A percentile compares a stretch with the other conserved stretches of the same genome.
phyloP scores from a whole-genome alignment of 2,329 filamentous ascomycete species.

The Verticillium dahliae region DNA sequence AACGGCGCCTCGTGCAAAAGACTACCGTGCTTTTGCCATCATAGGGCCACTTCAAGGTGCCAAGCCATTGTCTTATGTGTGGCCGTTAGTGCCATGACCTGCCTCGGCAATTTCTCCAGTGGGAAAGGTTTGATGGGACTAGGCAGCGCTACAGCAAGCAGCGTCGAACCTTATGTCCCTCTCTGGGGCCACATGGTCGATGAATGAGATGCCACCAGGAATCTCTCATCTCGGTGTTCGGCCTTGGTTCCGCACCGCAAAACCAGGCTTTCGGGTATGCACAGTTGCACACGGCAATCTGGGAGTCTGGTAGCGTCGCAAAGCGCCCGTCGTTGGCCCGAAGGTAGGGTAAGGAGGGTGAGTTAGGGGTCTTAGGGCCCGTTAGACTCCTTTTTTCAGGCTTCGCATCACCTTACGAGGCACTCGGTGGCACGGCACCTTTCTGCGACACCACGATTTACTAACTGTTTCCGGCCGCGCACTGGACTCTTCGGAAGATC shows the following conservation, averaged over 20 bases:
- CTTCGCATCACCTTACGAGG: not conserved
- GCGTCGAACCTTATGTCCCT: not conserved
- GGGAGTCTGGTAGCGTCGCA: not conserved
- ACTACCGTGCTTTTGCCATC: not conserved
- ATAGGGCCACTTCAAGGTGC: not conserved
- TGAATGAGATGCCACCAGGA: not conserved
- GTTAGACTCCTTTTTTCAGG: not conserved
- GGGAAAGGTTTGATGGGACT: not conserved
- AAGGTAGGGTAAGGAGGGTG: not conserved
- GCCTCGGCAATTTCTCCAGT: not conserved
- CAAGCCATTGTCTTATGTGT: not conserved
- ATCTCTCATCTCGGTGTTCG: not conserved
- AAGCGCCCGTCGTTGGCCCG: not conserved
- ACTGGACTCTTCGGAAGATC: not conserved
- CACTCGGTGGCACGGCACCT: not conserved
- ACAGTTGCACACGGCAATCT: not conserved
- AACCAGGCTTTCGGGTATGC: not conserved
- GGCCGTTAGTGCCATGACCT: not conserved
- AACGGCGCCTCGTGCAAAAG: not conserved
- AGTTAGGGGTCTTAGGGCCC: not conserved
- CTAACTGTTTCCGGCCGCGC: not conserved
- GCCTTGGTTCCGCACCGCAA: not conserved
- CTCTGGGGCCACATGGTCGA: not conserved
- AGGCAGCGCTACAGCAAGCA: not conserved
- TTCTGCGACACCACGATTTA: not conserved